Base-by-base conservation (phyloP, 768 basidiomycete genomes). In the Xerocomus brunneocitrinus region DNA sequence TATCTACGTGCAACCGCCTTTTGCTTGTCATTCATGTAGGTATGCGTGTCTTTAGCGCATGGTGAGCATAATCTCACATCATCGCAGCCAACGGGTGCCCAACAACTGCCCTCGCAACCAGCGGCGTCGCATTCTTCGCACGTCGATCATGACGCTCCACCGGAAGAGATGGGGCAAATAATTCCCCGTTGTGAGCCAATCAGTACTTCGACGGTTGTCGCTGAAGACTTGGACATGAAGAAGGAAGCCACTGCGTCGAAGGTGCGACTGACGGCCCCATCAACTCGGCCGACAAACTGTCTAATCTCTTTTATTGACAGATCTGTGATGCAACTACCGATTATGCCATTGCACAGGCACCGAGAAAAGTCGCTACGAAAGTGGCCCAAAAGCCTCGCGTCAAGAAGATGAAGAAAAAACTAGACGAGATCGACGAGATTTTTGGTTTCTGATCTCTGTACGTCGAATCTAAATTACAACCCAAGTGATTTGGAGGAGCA, bases 21-120 rank as follows among this genome's bases (percentile, higher is more conserved):
- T 47, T 72, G 32, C 40, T 51, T 10, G 45, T 71, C 14, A 46
- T 75, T 28, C 59, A 68, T 55, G 78, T 79, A 52, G 54, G 70
- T 54, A 30, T 42, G 19, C 42, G 8, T 27, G 25, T 42, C 51
- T 22, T 24, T 2, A 6, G 22, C 14, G 36, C 42, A 7, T 19
- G 32, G 1, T 30, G 25, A 46, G 52, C 24, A 28, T 40, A 27
- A 32, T 46, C 44, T 60, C 12, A 63, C 44, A 53, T 24, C 34
- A 35, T 34, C 27, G 30, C 50, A 70, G 70, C 57, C 62, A 43
- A 41, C 38, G n/a, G 47, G 44, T 47, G 31, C 28, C 10, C 54
- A 53, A 19, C 54, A 54, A 22, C 31, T n/a, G 4, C 32, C 38
- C 5, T 34, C 24, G 28, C 47, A 56, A 25, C 34, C 24, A 16